Evolutionary conservation across 202 grass and related monocot species (phyloP).

Genomic region (Carex sylvatica): DNA sequence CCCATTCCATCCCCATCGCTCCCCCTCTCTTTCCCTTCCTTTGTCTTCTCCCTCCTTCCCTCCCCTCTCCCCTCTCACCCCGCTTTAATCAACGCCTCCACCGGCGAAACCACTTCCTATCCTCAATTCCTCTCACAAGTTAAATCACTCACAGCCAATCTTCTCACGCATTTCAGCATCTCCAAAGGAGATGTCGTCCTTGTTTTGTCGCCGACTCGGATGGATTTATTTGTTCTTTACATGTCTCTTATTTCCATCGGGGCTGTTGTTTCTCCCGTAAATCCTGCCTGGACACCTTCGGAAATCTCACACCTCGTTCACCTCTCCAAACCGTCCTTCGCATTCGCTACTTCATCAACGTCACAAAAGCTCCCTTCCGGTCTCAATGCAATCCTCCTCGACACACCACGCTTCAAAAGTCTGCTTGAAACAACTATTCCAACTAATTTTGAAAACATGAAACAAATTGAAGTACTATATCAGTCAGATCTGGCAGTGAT

Average conservation of each 20-base stretch:
- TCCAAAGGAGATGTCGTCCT: slow-evolving; percentile 44
- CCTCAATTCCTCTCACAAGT: slow-evolving; percentile 27
- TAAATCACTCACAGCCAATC: not conserved
- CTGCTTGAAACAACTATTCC: not conserved
- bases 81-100: slow-evolving; percentile 45
- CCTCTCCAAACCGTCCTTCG: slow-evolving; percentile 41
- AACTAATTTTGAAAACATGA: not conserved
- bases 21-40: slow-evolving; percentile 30
- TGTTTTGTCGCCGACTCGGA: slow-evolving; percentile 31
- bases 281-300: slow-evolving; percentile 41
- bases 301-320: slow-evolving; percentile 43
- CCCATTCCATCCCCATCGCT: slow-evolving; percentile 26
- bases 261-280: slow-evolving; percentile 36
- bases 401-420: slow-evolving; percentile 40
- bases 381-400: slow-evolving; percentile 46
- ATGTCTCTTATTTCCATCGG: slow-evolving; percentile 52
- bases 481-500: slow-evolving; percentile 57
- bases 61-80: slow-evolving; percentile 32
- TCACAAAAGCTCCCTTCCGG: slow-evolving; percentile 37
- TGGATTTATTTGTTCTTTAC: slow-evolving; percentile 48
- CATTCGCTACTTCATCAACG: slow-evolving; percentile 37
- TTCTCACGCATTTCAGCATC: not conserved
- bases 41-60: slow-evolving; percentile 35
- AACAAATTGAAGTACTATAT: not conserved
- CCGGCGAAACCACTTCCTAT: slow-evolving; percentile 32